A percentile compares a stretch with the other conserved stretches of the same genome.
phyloP scores from a whole-genome alignment of 257 asterid genomes.

The Prunella vulgaris region DNA sequence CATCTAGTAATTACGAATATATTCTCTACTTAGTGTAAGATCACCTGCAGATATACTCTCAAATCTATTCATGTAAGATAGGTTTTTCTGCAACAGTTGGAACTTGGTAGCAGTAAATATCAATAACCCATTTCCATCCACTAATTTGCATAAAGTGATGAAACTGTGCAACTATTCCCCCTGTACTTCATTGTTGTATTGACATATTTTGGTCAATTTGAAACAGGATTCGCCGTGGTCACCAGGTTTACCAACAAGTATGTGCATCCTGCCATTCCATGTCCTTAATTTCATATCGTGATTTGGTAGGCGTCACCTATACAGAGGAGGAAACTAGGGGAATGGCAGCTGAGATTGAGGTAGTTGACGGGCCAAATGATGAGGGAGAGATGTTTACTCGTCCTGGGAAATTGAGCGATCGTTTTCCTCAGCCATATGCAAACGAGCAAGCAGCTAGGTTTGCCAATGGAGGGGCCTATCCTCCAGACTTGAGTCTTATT shows the following conservation, averaged over 20 bases:
- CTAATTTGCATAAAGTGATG: background rate
- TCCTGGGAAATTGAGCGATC: conserved; percentile 89
- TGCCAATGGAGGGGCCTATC: conserved; percentile 96
- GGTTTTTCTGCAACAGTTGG: background rate
- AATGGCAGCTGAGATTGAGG: conserved; percentile 95
- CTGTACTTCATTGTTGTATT: conserved; percentile 4
- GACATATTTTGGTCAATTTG: conserved; percentile 21
- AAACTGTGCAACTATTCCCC: background rate
- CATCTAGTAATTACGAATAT: conserved; percentile 5
- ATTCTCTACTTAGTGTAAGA: background rate
- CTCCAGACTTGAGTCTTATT: conserved; percentile 86
- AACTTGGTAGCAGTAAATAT: background rate
- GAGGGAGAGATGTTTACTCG: conserved; percentile 94
- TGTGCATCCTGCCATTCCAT: conserved; percentile 88
- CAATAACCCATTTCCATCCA: background rate
- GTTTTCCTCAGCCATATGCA: conserved; percentile 80
- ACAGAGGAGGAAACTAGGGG: conserved; percentile 94
- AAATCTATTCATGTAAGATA: background rate
- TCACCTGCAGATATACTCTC: conserved; percentile 5
- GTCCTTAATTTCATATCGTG: conserved; percentile 76
- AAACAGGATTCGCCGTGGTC: conserved; percentile 71
- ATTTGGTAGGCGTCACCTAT: conserved; percentile 84
- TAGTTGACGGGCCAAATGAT: conserved; percentile 88
- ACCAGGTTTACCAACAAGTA: conserved; percentile 76
- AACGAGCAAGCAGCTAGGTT: conserved; percentile 90